These are phyloP conservation scores for Sordaria brevicollis DNA, from an alignment of 495 filamentous ascomycete species.

Conservation along the genomic window DNA sequence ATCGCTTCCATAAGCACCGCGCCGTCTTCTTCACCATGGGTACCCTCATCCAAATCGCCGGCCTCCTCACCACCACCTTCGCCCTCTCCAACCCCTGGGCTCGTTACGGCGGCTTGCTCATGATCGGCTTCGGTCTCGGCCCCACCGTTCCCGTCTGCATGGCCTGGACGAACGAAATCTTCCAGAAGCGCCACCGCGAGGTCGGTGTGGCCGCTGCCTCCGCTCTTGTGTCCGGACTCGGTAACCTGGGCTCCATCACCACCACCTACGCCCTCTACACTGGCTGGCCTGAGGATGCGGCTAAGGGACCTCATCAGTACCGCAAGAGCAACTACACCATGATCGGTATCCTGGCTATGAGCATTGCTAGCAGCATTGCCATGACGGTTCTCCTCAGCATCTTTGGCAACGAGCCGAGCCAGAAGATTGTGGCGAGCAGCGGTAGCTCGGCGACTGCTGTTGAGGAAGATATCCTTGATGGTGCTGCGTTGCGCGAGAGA, in stretches of 20 bases:
- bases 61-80: slow-evolving; percentile 71
- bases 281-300: slow-evolving; percentile 68
- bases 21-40: slow-evolving; percentile 74
- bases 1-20: slow-evolving; percentile 75
- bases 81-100: slow-evolving; percentile 65
- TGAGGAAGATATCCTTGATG: slow-evolving; percentile 49
- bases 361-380: slow-evolving; percentile 56
- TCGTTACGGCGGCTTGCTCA: slow-evolving; percentile 76
- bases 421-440: slow-evolving; percentile 24
- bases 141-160: slow-evolving; percentile 88
- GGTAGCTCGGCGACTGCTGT: slow-evolving; percentile 33
- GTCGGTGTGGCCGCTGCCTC: slow-evolving; percentile 85
- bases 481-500: slow-evolving; percentile 57
- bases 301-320: slow-evolving; percentile 58
- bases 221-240: slow-evolving; percentile 74
- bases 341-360: slow-evolving; percentile 72
- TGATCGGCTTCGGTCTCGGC: slow-evolving; percentile 84
- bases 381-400: slow-evolving; percentile 59
- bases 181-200: slow-evolving; percentile 81
- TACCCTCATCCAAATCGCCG: slow-evolving; percentile 69
- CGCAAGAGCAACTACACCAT: slow-evolving; percentile 77
- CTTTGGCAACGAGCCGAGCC: slow-evolving; percentile 45
- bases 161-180: slow-evolving; percentile 88
- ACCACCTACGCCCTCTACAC: slow-evolving; percentile 86
- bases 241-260: slow-evolving; percentile 74